phyloP scores from a whole-genome alignment of 2,329 filamentous ascomycete genomes.

The Penicillium sumatraense region DNA sequence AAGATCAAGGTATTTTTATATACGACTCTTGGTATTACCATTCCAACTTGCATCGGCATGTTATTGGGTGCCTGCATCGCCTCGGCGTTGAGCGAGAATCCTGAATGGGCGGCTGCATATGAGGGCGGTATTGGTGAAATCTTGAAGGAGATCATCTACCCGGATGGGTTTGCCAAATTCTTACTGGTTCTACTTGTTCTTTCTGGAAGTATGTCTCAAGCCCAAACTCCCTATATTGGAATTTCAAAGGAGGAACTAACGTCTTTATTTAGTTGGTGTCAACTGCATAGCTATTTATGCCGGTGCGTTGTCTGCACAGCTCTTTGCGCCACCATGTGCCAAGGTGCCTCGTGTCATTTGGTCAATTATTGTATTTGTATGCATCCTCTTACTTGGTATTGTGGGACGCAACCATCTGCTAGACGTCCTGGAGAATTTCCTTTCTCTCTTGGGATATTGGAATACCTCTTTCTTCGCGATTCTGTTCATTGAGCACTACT shows the following conservation, averaged over 20 bases:
- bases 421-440: constrained; percentile 52
- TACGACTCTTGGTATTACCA: constrained; percentile 27
- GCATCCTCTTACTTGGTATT: constrained; percentile 52
- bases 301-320: constrained; percentile 40
- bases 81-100: constrained; percentile 21
- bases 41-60: constrained; percentile 29
- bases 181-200: constrained; percentile 45
- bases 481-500: constrained; percentile 54
- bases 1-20: constrained; percentile 29
- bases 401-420: constrained; percentile 50
- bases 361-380: constrained; percentile 52
- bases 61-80: constrained; percentile 23
- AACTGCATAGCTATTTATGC: constrained; percentile 53
- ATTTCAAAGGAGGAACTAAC: neutral
- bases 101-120: constrained; percentile 25
- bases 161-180: constrained; percentile 32
- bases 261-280: constrained; percentile 26
- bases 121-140: constrained; percentile 28
- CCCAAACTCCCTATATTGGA: neutral
- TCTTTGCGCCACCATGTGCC: constrained; percentile 49
- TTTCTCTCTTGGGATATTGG: constrained; percentile 57
- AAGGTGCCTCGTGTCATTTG: constrained; percentile 54
- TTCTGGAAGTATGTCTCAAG: constrained; percentile 24
- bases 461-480: constrained; percentile 56
- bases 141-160: constrained; percentile 25